Base-by-base conservation (phyloP, 371 early-diverging fungal genomes). In the Gilbertella persicaria region DNA sequence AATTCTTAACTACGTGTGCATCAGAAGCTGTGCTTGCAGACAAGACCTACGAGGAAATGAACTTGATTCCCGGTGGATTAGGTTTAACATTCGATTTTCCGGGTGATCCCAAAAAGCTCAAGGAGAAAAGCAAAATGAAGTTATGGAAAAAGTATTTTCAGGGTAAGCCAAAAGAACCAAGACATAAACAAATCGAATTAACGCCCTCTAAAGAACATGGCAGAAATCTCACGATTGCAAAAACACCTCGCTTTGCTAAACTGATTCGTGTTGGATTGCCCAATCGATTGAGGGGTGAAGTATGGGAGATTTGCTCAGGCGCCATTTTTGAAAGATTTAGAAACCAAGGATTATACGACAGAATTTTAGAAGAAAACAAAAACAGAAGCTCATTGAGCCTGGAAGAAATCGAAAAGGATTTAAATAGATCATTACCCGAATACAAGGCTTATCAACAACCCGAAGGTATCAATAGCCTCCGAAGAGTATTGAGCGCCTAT, bases 351-450 rank as follows among this genome's bases (percentile, higher is more conserved):
- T 79, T 90, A 10, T 97, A 95, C 63, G 75, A 87, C 19, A 75
- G 82, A 42, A 69, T 95, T 13, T 79, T 93, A 26, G 76, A 82
- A 33, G 88, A 89, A 23, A 80, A 86, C 23, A 75, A 71, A 20
- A 78, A 88, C 2, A 79, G 83, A 47, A 69, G 70, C 16, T 89
- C 91, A 0, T 60, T 90, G 21, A 86, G 91, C 14, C 81, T 86
- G 0, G 98, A 97, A 53, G 99, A 97, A 69, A 98, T 98, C 50
- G 99, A 98, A 66, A 98, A 98, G 69, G 99, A 98, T 64, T 63
- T 98, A 52, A 94, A 93, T 55, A 68, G 97, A 55, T 87, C 88
- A 24, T 70, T 97, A 29, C 98, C 98, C 0, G 98, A 97, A 63
- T 96, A 97, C 64, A 68, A 85, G 6, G 97, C 94, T 0, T 98